phyloP scores from a whole-genome alignment of 2,329 filamentous ascomycete genomes.

The Fusarium decemcellulare region DNA sequence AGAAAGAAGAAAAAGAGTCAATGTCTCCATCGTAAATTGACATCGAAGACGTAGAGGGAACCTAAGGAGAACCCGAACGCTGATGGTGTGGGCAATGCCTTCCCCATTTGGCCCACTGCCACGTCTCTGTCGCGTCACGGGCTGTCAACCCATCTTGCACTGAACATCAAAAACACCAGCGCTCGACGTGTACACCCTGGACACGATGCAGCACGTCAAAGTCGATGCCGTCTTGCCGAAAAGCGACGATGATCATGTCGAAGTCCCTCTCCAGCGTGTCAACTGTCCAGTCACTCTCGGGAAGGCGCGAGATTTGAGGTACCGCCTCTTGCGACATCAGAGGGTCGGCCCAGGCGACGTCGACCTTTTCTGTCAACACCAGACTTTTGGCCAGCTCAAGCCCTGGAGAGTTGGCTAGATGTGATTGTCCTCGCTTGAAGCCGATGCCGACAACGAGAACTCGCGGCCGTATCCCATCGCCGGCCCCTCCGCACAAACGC shows the following conservation, averaged over 20 bases:
- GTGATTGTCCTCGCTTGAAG: slow-evolving; percentile 65
- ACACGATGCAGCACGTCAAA: slow-evolving; percentile 55
- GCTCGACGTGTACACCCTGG: slow-evolving; percentile 53
- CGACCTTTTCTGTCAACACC: slow-evolving; percentile 52
- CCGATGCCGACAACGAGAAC: slow-evolving; percentile 64
- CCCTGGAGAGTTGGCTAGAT: slow-evolving; percentile 63
- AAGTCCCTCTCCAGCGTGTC: slow-evolving; percentile 55
- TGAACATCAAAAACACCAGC: slow-evolving; percentile 52
- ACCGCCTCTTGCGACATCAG: slow-evolving; percentile 59
- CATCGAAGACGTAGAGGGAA: too few species aligned
- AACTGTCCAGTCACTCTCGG: slow-evolving; percentile 55
- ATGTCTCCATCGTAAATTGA: too few species aligned
- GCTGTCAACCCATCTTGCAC: neutral
- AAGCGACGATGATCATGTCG: slow-evolving; percentile 60
- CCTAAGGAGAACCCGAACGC: too few species aligned
- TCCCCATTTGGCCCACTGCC: neutral
- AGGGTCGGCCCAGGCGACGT: slow-evolving; percentile 62
- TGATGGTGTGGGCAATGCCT: neutral
- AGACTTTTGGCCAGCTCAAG: slow-evolving; percentile 58
- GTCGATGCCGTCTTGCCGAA: slow-evolving; percentile 59
- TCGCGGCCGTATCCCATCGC: slow-evolving; percentile 37
- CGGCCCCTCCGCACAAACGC: slow-evolving; percentile 40
- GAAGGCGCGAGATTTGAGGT: slow-evolving; percentile 55
- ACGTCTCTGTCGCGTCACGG: neutral
- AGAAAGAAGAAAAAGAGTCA: neutral